Base-by-base conservation (phyloP, 2,329 filamentous ascomycete species). In the Coniella vitis region DNA sequence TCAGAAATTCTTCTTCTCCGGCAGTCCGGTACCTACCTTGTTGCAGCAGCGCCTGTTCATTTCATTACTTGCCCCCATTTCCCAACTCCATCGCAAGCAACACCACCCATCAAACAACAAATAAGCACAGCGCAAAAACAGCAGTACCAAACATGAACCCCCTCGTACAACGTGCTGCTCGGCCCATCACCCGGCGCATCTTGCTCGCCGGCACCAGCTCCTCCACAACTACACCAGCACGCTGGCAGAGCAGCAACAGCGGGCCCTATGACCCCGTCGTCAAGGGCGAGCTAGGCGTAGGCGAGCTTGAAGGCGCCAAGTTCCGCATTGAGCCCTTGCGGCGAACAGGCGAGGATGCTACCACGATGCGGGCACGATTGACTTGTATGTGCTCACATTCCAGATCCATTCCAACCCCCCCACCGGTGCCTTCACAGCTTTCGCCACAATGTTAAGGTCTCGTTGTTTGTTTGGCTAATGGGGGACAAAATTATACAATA, bases 291-390 rank as follows among this genome's bases (percentile, higher is more conserved):
- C 76, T 95, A 53, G 82, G 74, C 38, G 87, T 93, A 60, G 90
- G 89, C 62, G 89, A 96, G 74, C 81, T 96, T 61, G 83, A 94
- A 65, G 89, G 89, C 57, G 87, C 84, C 55, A 78, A 79, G 51
- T 95, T 97, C 71, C 86, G 81, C 65, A 83, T 97, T 61, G 88
- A 95, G 74, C 93, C 93, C n/a, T 69, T 97, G 57, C 81, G 86
- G 53, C 79, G 93, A 44, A 79, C 78, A 8, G 90, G 90, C 60
- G 93, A 98, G 69, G 87, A 93, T 69, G 72, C 79, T 40, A 76
- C 79, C 58, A 98, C 91, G 32, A 95, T 86, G 81, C 83, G 91
- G 58, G 90, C 93, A 36, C 83, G 93, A 56, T 80, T 98, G 63
- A 74, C 82, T 20, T 81, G 78, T 81, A 66, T 29, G 84, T 78